These are phyloP conservation scores for Cladosporium sp. DNA, from an alignment of 2,329 filamentous ascomycete species.

Conservation along the genomic window DNA sequence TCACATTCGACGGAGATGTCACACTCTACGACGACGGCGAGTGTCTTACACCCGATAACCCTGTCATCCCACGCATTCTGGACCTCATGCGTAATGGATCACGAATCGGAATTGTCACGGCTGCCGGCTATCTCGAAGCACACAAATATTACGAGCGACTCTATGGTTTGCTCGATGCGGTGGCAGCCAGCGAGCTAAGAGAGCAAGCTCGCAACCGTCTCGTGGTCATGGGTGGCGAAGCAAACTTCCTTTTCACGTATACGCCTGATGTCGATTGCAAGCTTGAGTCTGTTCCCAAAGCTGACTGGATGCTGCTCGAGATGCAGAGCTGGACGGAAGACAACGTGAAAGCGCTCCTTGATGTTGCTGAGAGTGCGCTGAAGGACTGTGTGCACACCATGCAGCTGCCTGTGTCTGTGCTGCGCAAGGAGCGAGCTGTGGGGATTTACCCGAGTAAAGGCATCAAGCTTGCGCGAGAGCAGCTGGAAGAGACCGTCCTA, in stretches of 20 bases:
- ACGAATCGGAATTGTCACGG: slow-evolving; percentile 92
- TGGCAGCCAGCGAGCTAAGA: slow-evolving; percentile 65
- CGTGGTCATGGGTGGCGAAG: slow-evolving; percentile 92
- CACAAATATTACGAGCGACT: slow-evolving; percentile 83
- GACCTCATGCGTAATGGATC: slow-evolving; percentile 75
- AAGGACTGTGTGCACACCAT: slow-evolving; percentile 78
- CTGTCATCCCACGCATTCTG: slow-evolving; percentile 68
- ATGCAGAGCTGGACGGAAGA: slow-evolving; percentile 75
- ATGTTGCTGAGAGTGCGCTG: slow-evolving; percentile 83
- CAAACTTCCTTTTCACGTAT: slow-evolving; percentile 91
- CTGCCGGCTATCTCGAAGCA: slow-evolving; percentile 89
- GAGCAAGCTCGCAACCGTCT: slow-evolving; percentile 71
- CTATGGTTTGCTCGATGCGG: slow-evolving; percentile 79
- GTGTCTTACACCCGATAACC: slow-evolving; percentile 71
- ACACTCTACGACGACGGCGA: slow-evolving; percentile 86
- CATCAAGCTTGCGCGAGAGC: slow-evolving; percentile 69
- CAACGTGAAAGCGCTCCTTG: slow-evolving; percentile 77
- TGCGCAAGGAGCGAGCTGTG: slow-evolving; percentile 78
- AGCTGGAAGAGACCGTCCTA: slow-evolving; percentile 91
- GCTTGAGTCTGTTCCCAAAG: slow-evolving; percentile 64
- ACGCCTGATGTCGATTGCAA: slow-evolving; percentile 63
- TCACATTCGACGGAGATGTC: slow-evolving; percentile 97
- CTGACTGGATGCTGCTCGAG: slow-evolving; percentile 72
- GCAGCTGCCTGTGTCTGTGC: slow-evolving; percentile 72
- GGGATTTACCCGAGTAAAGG: slow-evolving; percentile 47